A percentile compares a stretch with the other conserved stretches of the same genome.
These are phyloP conservation scores for Massarina eburnea DNA, from an alignment of 2,329 filamentous ascomycete genomes.

Conservation along the genomic window DNA sequence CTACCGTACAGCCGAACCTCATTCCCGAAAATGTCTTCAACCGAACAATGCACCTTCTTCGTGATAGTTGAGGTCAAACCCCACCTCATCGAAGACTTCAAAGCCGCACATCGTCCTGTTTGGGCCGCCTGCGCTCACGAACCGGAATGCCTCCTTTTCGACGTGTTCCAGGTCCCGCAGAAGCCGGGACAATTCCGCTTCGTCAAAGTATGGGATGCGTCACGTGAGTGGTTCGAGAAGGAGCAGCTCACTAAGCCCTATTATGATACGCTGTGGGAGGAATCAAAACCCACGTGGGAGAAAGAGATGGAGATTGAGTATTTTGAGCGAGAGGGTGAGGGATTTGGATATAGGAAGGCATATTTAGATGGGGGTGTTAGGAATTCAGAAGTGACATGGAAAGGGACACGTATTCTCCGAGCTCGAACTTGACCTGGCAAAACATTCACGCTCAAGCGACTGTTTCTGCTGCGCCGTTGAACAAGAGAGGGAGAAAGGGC, in stretches of 20 bases:
- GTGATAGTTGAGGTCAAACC: conserved; percentile 2
- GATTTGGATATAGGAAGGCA: background rate
- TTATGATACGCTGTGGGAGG: conserved; percentile 3
- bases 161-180: background rate
- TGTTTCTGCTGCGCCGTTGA: conserved; percentile 53
- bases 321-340: conserved; percentile 4
- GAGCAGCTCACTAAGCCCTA: conserved; percentile 3
- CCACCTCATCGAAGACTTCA: background rate
- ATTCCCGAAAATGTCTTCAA: too few relatives aligned
- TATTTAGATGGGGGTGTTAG: conserved; percentile 3
- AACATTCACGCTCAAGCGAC: too few relatives aligned
- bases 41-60: conserved; percentile 1
- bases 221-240: conserved; percentile 5
- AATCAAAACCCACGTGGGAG: background rate
- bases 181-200: background rate
- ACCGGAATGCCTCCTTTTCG: conserved; percentile 6
- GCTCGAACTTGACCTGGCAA: too few relatives aligned
- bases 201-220: conserved; percentile 4
- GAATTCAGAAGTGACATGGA: too few relatives aligned
- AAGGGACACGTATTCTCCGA: too few relatives aligned
- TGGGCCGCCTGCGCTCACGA: conserved; percentile 2
- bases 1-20: too few relatives aligned
- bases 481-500: conserved; percentile 49
- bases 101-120: conserved; percentile 6
- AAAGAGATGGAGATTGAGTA: conserved; percentile 2